Evolutionary conservation across 495 filamentous ascomycete species (phyloP), one percentile per base, ranked within the genome.

Genomic region (Neurospora sp.): DNA sequence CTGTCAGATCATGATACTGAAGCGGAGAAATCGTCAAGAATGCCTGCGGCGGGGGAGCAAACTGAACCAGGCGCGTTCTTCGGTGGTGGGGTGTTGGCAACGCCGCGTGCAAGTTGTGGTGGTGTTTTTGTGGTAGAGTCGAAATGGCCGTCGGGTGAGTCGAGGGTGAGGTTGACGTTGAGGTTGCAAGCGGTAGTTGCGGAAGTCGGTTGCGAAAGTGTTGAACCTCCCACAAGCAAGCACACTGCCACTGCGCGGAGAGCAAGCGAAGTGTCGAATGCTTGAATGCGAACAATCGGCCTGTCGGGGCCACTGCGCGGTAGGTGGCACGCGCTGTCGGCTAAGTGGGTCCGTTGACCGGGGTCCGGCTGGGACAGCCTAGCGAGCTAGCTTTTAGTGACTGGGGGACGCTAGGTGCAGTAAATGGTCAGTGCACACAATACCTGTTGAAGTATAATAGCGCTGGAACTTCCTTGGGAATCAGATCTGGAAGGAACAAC

Each of bases 1-100:
- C 31, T 38, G 41, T 76, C 72, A 77, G 73, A 74, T 79, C 75
- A 78, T 78, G 74, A 72, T 74, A 77, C 59, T 20, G 38, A 16
- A 16, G 39, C 12, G 23, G n/a, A 59, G 41, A 16, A 20, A 62
- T 9, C 35, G 39, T 39, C 62, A 16, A 11, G 14, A 66, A 66
- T 66, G 54, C 54, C 27, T 27, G 54, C 54, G 54, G 54, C 54
- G 54, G 54, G 54, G 14, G 54, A 66, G 54, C 54, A 66, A 35
- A 66, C 27, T 66, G 27, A 27, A 18, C 27, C 54, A 37, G 27
- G 54, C 54, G 54, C 54, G 54, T 27, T 27, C 23, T 37, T 66
- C 54, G 31, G 23, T 35, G 54, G 54, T 66, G 54, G 27, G 54
- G 23, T 66, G 54, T 66, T 37, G 54, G 31, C 27, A 8, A 18